These are phyloP conservation scores for Byssothecium circinans DNA, from an alignment of 2,329 filamentous ascomycete genomes.

Conservation along the genomic window DNA sequence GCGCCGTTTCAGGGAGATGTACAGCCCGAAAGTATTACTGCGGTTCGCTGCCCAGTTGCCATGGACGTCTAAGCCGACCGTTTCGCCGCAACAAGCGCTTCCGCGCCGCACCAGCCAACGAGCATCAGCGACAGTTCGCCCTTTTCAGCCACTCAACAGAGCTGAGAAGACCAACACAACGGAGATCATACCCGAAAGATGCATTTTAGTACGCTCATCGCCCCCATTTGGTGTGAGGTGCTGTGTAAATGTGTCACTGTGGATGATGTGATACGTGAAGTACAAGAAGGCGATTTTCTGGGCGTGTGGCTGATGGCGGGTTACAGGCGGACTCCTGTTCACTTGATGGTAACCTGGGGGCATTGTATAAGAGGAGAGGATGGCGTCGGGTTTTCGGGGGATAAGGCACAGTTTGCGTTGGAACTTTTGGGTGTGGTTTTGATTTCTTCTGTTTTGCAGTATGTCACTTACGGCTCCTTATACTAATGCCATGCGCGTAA, in stretches of 20 bases:
- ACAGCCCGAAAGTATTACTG: too few relatives aligned
- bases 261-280: background rate
- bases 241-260: background rate
- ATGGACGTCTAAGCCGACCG: too few relatives aligned
- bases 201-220: too few relatives aligned
- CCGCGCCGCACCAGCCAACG: too few relatives aligned
- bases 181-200: too few relatives aligned
- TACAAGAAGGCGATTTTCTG: background rate
- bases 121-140: too few relatives aligned
- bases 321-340: background rate
- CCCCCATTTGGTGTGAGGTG: background rate
- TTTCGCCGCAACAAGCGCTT: too few relatives aligned
- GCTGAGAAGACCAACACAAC: too few relatives aligned
- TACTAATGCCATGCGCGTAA: slow-evolving; percentile 43
- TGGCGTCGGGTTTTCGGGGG: background rate
- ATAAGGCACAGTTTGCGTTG: background rate
- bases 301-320: background rate
- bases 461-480: slow-evolving; percentile 43
- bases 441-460: background rate
- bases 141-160: too few relatives aligned
- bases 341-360: background rate
- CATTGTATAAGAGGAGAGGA: background rate
- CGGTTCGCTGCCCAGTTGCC: too few relatives aligned
- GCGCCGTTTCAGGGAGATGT: too few relatives aligned
- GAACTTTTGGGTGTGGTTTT: background rate